Percentiles rank a stretch among this genome's conserved stretches.
These are phyloP conservation scores for Penicillium sp. DNA, from an alignment of 2,329 filamentous ascomycete species.

Conservation along the genomic window DNA sequence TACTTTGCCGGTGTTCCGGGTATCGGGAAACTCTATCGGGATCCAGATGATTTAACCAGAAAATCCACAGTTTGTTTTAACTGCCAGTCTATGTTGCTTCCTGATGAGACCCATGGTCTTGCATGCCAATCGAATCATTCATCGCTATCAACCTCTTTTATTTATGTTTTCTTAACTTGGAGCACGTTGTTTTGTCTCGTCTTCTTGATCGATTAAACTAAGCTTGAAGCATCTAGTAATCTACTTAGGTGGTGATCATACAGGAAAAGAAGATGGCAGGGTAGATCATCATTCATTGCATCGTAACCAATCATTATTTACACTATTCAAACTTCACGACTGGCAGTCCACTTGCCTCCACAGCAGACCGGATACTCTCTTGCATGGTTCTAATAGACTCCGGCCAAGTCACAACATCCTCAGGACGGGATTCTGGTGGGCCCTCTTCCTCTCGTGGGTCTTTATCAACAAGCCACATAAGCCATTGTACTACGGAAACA, in stretches of 20 bases:
- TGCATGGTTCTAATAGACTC: slow-evolving; percentile 43
- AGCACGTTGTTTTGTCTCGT: too few relatives aligned
- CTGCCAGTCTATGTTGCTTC: too few relatives aligned
- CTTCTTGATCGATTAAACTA: not conserved
- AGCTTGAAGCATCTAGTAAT: not conserved
- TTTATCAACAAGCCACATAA: slow-evolving; percentile 40
- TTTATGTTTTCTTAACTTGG: not conserved
- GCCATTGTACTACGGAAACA: slow-evolving; percentile 68
- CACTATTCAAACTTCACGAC: slow-evolving; percentile 41
- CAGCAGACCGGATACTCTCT: slow-evolving; percentile 42
- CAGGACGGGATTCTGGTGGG: not conserved
- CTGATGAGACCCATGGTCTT: too few relatives aligned
- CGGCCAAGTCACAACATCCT: slow-evolving; percentile 32
- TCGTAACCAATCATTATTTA: slow-evolving; percentile 2
- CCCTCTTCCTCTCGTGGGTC: not conserved
- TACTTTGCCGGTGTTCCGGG: too few relatives aligned
- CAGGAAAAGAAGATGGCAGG: not conserved
- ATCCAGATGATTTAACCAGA: too few relatives aligned
- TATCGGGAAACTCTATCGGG: too few relatives aligned
- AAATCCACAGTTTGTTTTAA: too few relatives aligned
- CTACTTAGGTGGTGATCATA: not conserved
- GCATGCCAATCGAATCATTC: too few relatives aligned
- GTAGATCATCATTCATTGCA: slow-evolving; percentile 11
- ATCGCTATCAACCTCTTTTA: too few relatives aligned
- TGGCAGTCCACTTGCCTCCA: slow-evolving; percentile 48